Evolutionary conservation across 2,329 filamentous ascomycete species (phyloP).

Genomic region (Orbilia brochopaga): DNA sequence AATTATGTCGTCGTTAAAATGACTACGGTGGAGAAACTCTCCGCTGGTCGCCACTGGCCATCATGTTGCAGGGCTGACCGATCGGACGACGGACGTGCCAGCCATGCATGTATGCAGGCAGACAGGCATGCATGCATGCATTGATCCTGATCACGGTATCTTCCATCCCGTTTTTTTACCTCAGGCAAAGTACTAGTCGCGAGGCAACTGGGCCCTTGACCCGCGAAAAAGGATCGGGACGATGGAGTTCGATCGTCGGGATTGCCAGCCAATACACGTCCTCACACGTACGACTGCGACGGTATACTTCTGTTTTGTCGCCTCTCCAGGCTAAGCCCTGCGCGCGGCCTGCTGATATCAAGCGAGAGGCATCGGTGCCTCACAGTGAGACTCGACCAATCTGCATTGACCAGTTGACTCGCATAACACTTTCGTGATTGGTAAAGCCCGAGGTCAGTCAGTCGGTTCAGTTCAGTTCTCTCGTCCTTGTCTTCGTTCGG

Average conservation of each 20-base stretch:
- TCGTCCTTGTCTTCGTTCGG: slow-evolving; percentile 11
- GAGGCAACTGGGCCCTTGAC: slow-evolving; percentile 24
- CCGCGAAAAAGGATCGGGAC: slow-evolving; percentile 15
- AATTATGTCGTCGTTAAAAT: slow-evolving; percentile 4
- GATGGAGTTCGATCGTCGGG: slow-evolving; percentile 11
- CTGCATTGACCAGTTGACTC: slow-evolving; percentile 39
- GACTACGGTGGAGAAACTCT: slow-evolving; percentile 7
- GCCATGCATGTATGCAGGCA: no score
- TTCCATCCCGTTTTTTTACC: not conserved
- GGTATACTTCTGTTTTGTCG: slow-evolving; percentile 36
- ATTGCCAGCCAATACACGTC: not conserved
- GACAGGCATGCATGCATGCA: no score
- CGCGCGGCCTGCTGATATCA: slow-evolving; percentile 34
- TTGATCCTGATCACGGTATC: not conserved
- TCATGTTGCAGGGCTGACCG: slow-evolving; percentile 24
- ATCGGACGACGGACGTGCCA: not conserved
- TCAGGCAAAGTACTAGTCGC: slow-evolving; percentile 26
- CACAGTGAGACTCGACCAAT: slow-evolving; percentile 44
- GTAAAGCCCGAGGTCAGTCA: slow-evolving; percentile 12
- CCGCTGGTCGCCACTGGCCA: slow-evolving; percentile 11
- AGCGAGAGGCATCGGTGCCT: slow-evolving; percentile 31
- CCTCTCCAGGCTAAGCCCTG: slow-evolving; percentile 12
- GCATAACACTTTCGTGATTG: slow-evolving; percentile 29
- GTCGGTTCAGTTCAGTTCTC: not conserved
- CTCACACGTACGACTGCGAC: not conserved